A percentile compares a stretch with the other conserved stretches of the same genome.
These are phyloP conservation scores for Bodo saltans DNA, from an alignment of 78 protist species.

Conservation along the genomic window DNA sequence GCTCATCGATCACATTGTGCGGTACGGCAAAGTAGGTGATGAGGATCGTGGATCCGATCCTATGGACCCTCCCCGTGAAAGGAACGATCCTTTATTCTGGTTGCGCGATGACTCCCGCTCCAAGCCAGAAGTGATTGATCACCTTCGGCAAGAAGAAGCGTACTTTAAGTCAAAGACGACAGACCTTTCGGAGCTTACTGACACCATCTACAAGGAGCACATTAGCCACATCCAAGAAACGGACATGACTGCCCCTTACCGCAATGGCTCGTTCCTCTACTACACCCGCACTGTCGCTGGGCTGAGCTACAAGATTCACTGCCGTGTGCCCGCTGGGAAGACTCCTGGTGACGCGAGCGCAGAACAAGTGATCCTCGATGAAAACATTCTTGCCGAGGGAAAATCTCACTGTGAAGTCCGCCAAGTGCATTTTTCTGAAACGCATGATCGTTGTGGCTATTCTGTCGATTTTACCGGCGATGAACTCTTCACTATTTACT, in stretches of 20 bases:
- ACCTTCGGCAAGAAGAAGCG: background rate
- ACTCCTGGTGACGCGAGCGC: background rate
- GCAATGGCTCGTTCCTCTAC: background rate
- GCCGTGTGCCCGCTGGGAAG: background rate
- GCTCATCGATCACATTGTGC: too few species aligned
- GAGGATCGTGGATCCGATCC: conserved; percentile 1
- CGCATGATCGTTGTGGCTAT: background rate
- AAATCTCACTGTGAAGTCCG: background rate
- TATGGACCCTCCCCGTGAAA: background rate
- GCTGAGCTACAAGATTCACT: background rate
- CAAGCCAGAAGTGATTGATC: background rate
- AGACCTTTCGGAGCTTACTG: background rate
- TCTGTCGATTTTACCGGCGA: conserved; percentile 5
- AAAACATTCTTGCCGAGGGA: background rate
- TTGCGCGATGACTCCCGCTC: conserved; percentile 6
- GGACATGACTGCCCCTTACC: background rate
- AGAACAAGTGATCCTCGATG: background rate
- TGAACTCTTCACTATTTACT: background rate
- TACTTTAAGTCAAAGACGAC: background rate
- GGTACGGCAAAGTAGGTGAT: background rate
- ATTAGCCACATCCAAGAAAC: background rate
- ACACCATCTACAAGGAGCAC: background rate
- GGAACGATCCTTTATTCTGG: conserved; percentile 2
- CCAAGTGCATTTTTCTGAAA: background rate
- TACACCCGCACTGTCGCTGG: background rate